Evolutionary conservation across 1,284 basidiomycete genomes (phyloP).

Genomic region (Veloporphyrellus conicus): DNA sequence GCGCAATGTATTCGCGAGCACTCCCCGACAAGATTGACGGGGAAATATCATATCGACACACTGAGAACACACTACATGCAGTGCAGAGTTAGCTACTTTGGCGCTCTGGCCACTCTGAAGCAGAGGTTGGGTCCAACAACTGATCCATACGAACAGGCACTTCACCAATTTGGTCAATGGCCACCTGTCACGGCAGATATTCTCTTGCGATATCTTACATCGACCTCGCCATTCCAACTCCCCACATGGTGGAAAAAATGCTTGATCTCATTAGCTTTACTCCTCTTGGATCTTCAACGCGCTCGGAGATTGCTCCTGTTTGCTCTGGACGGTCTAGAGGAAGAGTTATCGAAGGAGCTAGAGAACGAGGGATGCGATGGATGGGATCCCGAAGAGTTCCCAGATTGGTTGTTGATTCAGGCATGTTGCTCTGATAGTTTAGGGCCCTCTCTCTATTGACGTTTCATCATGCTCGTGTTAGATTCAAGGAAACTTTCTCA

Average conservation of each 20-base stretch:
- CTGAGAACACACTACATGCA: not conserved
- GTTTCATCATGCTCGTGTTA: conserved; percentile 12
- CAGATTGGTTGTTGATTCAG: conserved; percentile 47
- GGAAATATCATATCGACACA: not conserved
- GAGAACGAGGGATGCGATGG: conserved; percentile 21
- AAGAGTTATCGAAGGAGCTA: not conserved
- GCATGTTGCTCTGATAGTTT: conserved; percentile 19
- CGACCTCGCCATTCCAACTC: conserved; percentile 3
- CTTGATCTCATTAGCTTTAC: conserved; percentile 27
- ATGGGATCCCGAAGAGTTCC: conserved; percentile 14
- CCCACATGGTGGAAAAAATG: conserved; percentile 24
- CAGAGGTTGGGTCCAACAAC: not conserved
- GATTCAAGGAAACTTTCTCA: conserved; percentile 41
- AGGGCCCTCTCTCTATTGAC: not conserved
- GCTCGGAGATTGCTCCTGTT: not conserved
- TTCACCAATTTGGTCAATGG: conserved; percentile 14
- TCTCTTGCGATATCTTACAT: conserved; percentile 25
- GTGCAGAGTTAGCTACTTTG: not conserved
- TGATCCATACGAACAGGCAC: not conserved
- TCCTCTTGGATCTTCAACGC: conserved; percentile 32
- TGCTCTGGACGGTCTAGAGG: not conserved
- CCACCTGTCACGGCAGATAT: conserved; percentile 25
- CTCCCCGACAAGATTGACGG: not conserved
- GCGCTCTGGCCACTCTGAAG: not conserved
- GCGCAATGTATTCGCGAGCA: not conserved